Conservation (phyloP, 2,329 filamentous ascomycete species). For the Byssochlamys sp. region DNA sequence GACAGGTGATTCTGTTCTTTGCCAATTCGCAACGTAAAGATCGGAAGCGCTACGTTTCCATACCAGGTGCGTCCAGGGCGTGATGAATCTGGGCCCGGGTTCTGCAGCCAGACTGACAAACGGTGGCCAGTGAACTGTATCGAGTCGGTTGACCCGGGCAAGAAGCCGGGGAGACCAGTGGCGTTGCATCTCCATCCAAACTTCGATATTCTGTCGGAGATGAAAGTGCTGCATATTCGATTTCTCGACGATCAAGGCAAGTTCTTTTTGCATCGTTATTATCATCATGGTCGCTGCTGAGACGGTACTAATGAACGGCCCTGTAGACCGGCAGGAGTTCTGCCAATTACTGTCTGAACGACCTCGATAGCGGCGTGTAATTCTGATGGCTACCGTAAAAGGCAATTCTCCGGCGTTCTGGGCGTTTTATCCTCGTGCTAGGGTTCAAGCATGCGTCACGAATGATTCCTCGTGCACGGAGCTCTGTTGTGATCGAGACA, state of each 20-base stretch:
- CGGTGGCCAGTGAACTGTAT: slow-evolving; percentile 27
- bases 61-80: slow-evolving; percentile 22
- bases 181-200: slow-evolving; percentile 29
- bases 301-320: background rate
- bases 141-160: slow-evolving; percentile 27
- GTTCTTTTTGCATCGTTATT: slow-evolving; percentile 1
- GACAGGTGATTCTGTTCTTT: slow-evolving; percentile 30
- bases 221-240: slow-evolving; percentile 28
- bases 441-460: background rate
- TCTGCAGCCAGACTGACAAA: slow-evolving; percentile 3
- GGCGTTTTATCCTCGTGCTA: background rate
- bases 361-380: background rate
- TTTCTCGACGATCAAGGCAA: slow-evolving; percentile 33
- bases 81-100: background rate
- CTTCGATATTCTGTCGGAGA: slow-evolving; percentile 31
- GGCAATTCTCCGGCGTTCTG: background rate
- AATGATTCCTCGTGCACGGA: background rate
- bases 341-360: slow-evolving; percentile 9
- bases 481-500: background rate
- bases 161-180: slow-evolving; percentile 30
- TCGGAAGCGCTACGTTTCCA: slow-evolving; percentile 32
- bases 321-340: slow-evolving; percentile 21
- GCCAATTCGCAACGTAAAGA: slow-evolving; percentile 34
- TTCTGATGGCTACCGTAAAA: background rate
- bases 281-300: background rate